Base-by-base conservation (phyloP, 352 stramenopile genomes). In the Phytophthora cactorum region DNA sequence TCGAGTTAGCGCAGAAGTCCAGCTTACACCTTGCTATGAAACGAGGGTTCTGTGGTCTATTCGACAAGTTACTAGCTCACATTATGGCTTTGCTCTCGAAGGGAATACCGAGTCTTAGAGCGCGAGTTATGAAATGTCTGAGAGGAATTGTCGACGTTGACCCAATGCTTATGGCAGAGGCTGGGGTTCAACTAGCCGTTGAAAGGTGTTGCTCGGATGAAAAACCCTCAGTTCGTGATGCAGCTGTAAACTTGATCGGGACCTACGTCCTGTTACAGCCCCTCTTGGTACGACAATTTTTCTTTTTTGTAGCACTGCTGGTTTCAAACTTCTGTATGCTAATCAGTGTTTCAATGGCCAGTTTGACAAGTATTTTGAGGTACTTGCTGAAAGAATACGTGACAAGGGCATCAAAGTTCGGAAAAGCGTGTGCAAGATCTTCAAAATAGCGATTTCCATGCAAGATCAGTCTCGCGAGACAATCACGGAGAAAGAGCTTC, bases 331-430 rank as follows among this genome's bases (percentile, higher is more conserved):
- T 6, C n/a, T 49, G 10, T 53, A 46, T 36, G 8, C 46, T 71
- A 29, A 65, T 29, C 3, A 29, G 29, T 43, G 14, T 43, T 15
- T 67, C 39, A 36, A 17, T 62, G 34, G 11, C 43, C 47, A 96
- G 89, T 91, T 96, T 61, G 82, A 93, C 52, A 81, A 71, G 17
- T 96, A 96, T 66, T 93, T 91, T 39, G 84, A 89, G 1, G 83
- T 89, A 34, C 70, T 96, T 22, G 68, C 70, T 25, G 84, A 93
- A 34, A 84, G 89, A 10, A 43, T 95, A 31, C 82, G 84, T 9
- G 89, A 96, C 66, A 93, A 91, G 60, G 88, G 86, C 8, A 88
- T 95, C 49, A 95, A 88, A 65, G 89, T 96, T 25, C 82, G 89
- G 11, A 95, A 93, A 66, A 92, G 80, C 38, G 88, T 94, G 11